A percentile compares a stretch with the other conserved stretches of the same genome.
phyloP scores from a whole-genome alignment of 441 rosid species.

The Jatropha podagrica region DNA sequence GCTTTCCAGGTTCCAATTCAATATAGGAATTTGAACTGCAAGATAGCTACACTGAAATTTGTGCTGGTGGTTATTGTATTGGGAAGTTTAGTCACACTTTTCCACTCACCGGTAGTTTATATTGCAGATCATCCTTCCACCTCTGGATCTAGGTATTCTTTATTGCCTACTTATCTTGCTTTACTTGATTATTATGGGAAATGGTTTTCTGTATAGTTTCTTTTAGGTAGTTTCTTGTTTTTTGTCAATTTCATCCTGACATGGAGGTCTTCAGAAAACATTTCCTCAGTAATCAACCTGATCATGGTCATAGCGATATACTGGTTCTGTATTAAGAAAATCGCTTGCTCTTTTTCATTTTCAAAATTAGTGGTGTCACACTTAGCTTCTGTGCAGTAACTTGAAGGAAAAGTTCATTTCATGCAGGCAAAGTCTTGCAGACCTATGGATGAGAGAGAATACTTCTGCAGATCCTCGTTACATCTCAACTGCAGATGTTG shows the following conservation, averaged over 20 bases:
- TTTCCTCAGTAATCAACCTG: not conserved
- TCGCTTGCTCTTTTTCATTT: not conserved
- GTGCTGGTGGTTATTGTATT: slow-evolving; percentile 53
- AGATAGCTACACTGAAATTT: slow-evolving; percentile 49
- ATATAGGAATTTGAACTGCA: slow-evolving; percentile 59
- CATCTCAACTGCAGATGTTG: slow-evolving; percentile 45
- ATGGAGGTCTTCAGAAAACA: not conserved
- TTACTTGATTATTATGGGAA: not conserved
- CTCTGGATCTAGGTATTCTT: slow-evolving; percentile 46
- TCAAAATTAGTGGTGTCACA: not conserved
- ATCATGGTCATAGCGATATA: not conserved
- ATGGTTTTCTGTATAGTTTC: not conserved
- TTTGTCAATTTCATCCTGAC: not conserved
- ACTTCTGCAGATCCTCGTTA: slow-evolving; percentile 50
- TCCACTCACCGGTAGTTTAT: slow-evolving; percentile 60
- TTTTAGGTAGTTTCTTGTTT: slow-evolving; percentile 1
- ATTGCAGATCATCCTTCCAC: slow-evolving; percentile 56
- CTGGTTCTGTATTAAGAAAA: not conserved
- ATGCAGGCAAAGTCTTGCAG: slow-evolving; percentile 45
- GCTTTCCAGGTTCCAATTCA: slow-evolving; percentile 54
- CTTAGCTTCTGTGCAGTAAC: not conserved
- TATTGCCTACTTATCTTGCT: slow-evolving; percentile 5
- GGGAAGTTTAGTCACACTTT: slow-evolving; percentile 60
- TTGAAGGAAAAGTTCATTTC: slow-evolving; percentile 24
- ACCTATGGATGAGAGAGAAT: slow-evolving; percentile 49